Conservation (phyloP, 2,329 filamentous ascomycete genomes). For the Hypoxylon rubiginosum region DNA sequence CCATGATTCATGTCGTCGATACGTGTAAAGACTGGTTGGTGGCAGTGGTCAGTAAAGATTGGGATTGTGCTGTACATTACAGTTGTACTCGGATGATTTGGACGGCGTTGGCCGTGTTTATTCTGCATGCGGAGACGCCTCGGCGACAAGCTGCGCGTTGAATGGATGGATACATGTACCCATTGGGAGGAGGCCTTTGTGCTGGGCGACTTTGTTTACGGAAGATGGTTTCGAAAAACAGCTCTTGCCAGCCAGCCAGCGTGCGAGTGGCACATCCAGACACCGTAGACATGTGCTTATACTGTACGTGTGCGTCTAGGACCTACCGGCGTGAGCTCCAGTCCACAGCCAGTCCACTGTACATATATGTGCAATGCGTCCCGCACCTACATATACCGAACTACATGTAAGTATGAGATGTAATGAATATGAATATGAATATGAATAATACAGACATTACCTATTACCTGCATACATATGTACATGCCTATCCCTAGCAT, state of each 20-base stretch:
- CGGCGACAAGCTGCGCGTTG: conserved; percentile 30
- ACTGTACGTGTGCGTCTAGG: conserved; percentile 1
- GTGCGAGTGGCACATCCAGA: conserved; percentile 17
- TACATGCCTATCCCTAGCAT: too few species aligned
- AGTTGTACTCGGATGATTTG: conserved; percentile 46
- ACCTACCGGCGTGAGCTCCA: conserved; percentile 10
- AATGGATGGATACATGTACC: conserved; percentile 21
- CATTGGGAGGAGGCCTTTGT: conserved; percentile 6
- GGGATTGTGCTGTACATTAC: conserved; percentile 41
- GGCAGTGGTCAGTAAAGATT: conserved; percentile 30
- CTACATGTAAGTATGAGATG: background rate
- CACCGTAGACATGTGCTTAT: background rate
- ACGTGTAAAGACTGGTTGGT: conserved; percentile 44
- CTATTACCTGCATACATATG: background rate
- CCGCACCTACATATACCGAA: background rate
- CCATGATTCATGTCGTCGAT: conserved; percentile 40
- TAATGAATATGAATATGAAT: background rate
- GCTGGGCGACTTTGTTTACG: conserved; percentile 32
- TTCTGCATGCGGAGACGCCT: conserved; percentile 39
- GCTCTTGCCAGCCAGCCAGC: conserved; percentile 12
- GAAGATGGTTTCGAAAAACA: conserved; percentile 22
- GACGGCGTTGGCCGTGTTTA: conserved; percentile 33
- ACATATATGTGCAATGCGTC: background rate
- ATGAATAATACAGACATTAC: background rate
- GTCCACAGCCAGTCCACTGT: background rate